Evolutionary conservation across 345 rosid genomes (phyloP).

Genomic region (Syzygium oleosum): DNA sequence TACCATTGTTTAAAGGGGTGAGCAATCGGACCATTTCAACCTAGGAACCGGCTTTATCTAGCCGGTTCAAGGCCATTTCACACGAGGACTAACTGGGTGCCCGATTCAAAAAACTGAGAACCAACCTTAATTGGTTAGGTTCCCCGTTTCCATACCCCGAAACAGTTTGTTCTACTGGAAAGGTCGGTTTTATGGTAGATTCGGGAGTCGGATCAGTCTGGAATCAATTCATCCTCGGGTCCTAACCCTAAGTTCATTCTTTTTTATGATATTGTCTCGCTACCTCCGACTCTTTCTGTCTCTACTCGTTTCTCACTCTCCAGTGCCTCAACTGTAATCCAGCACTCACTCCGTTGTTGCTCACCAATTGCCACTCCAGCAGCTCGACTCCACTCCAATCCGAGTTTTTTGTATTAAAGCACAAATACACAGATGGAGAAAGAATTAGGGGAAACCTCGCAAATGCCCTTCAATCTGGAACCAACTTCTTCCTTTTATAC

Average conservation of each 20-base stretch:
- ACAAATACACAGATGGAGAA: neutral
- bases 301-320: neutral
- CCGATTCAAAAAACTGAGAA: neutral
- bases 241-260: neutral
- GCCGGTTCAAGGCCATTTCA: neutral
- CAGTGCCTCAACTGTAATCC: neutral
- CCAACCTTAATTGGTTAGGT: neutral
- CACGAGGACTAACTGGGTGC: neutral
- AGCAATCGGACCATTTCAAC: rapidly evolving
- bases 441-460: neutral
- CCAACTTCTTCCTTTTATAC: neutral
- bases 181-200: neutral
- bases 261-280: neutral
- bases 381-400: neutral
- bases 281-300: neutral
- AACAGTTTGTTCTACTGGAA: neutral
- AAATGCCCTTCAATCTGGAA: neutral
- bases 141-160: neutral
- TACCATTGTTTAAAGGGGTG: neutral
- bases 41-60: neutral
- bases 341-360: neutral
- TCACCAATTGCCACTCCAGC: neutral
- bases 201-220: rapidly evolving
- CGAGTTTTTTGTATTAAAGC: neutral
- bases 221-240: neutral